A percentile compares a stretch with the other conserved stretches of the same genome.
phyloP scores from a whole-genome alignment of 352 stramenopile genomes.

The Pilasporangium apinafurcum region DNA sequence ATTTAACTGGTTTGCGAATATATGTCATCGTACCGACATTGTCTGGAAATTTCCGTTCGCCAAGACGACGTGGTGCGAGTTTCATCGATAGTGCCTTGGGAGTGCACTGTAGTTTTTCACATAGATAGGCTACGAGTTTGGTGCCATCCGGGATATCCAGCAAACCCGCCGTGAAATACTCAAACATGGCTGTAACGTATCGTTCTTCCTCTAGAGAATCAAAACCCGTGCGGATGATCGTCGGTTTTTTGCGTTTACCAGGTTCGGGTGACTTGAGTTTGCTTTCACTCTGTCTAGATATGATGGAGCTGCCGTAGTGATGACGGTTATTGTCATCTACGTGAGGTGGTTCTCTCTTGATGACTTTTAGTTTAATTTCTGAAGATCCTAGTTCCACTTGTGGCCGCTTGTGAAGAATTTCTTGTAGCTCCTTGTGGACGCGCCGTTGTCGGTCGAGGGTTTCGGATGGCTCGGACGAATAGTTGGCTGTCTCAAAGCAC shows the following conservation, averaged over 20 bases:
- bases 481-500: slow-evolving; percentile 23
- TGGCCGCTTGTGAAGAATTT: slow-evolving; percentile 4
- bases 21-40: slow-evolving; percentile 55
- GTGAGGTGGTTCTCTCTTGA: no score
- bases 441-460: background rate
- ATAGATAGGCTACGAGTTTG: slow-evolving; percentile 51
- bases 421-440: slow-evolving; percentile 3
- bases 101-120: slow-evolving; percentile 42
- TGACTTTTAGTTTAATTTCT: no score
- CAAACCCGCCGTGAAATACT: slow-evolving; percentile 56
- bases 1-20: slow-evolving; percentile 13
- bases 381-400: no score
- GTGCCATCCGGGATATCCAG: slow-evolving; percentile 47
- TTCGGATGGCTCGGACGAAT: slow-evolving; percentile 1
- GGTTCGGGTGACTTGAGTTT: no score
- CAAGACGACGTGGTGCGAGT: slow-evolving; percentile 40
- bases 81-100: slow-evolving; percentile 67
- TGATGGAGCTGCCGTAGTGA: no score
- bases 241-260: slow-evolving; percentile 38
- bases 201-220: slow-evolving; percentile 55
- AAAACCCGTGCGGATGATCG: slow-evolving; percentile 74
- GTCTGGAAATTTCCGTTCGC: slow-evolving; percentile 48
- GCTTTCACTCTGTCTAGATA: no score
- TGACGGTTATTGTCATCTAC: no score
- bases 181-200: slow-evolving; percentile 47